phyloP scores from a whole-genome alignment of 2,329 filamentous ascomycete species.

The Metarhizium robertsii region DNA sequence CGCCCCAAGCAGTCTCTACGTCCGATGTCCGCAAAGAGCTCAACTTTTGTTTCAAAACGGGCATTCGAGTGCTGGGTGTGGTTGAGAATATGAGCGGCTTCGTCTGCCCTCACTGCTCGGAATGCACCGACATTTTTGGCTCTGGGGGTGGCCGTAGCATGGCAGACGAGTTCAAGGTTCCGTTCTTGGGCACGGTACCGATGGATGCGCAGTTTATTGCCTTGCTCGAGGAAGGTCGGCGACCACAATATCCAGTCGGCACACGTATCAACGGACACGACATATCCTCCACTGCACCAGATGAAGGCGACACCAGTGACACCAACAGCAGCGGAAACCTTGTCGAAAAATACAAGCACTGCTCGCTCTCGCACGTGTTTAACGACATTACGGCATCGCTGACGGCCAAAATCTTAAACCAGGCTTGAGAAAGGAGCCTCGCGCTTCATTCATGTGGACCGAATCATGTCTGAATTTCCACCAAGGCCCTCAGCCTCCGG shows the following conservation, averaged over 20 bases:
- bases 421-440: not conserved
- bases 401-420: not conserved
- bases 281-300: constrained; percentile 22
- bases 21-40: constrained; percentile 91
- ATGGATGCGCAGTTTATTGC: constrained; percentile 89
- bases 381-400: constrained; percentile 44
- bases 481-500: no score
- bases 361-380: constrained; percentile 63
- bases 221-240: constrained; percentile 65
- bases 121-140: constrained; percentile 90
- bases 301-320: constrained; percentile 16
- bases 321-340: constrained; percentile 29
- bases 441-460: not conserved
- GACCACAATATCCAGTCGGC: constrained; percentile 60
- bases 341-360: constrained; percentile 63
- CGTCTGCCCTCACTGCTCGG: constrained; percentile 69
- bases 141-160: constrained; percentile 84
- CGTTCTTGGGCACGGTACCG: constrained; percentile 77
- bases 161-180: constrained; percentile 76
- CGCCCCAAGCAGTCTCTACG: constrained; percentile 87
- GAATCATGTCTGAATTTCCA: no score
- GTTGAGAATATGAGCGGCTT: constrained; percentile 96
- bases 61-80: constrained; percentile 72
- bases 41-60: constrained; percentile 84
- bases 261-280: constrained; percentile 52